These are phyloP conservation scores for Globisporangium camurandrum DNA, from an alignment of 352 stramenopile genomes.

Conservation along the genomic window DNA sequence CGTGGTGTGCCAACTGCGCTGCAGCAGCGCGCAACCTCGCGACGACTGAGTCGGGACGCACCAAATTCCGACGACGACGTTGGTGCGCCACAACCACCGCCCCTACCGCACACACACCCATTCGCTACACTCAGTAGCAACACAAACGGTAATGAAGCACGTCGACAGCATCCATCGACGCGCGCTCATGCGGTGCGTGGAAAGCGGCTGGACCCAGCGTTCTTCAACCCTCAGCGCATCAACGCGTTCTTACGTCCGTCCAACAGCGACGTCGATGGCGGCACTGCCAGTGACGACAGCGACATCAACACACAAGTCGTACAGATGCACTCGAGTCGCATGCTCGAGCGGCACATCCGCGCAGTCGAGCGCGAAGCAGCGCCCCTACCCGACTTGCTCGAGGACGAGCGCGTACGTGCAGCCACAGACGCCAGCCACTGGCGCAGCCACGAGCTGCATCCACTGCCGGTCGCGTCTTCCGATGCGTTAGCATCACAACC, in stretches of 20 bases:
- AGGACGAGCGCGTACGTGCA: slow-evolving; percentile 31
- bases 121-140: slow-evolving; percentile 22
- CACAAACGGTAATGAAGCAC: background rate
- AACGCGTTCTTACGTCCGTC: slow-evolving; percentile 18
- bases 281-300: background rate
- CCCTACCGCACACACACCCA: slow-evolving; percentile 49
- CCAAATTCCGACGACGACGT: slow-evolving; percentile 17
- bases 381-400: slow-evolving; percentile 13
- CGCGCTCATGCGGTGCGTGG: slow-evolving; percentile 2
- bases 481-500: background rate
- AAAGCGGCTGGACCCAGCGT: slow-evolving; percentile 46
- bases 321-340: slow-evolving; percentile 31
- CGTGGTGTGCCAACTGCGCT: slow-evolving; percentile 1
- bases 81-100: slow-evolving; percentile 24
- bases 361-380: slow-evolving; percentile 6
- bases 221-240: slow-evolving; percentile 38
- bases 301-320: slow-evolving; percentile 5
- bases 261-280: background rate
- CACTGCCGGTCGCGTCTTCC: background rate
- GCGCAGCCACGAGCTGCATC: slow-evolving; percentile 15
- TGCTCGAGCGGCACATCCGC: slow-evolving; percentile 26
- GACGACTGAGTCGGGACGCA: background rate
- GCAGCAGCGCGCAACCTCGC: background rate
- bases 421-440: slow-evolving; percentile 42
- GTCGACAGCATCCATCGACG: slow-evolving; percentile 11